Base-by-base conservation (phyloP, 345 rosid species). In the Nephelium lappaceum region DNA sequence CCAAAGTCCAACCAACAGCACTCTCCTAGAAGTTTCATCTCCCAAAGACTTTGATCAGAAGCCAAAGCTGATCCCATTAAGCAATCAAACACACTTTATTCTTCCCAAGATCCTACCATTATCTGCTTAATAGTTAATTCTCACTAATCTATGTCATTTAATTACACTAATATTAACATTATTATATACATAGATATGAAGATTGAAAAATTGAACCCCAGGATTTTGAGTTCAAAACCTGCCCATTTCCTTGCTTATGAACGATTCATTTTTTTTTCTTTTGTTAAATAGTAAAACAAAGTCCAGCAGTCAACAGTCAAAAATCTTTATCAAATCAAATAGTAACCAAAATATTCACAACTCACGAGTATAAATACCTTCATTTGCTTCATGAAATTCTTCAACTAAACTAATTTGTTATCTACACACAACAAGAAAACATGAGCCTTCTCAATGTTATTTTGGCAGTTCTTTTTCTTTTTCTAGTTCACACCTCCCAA, bases 271-370 rank as follows among this genome's bases (percentile, higher is more conserved):
- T 31, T 39, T 5, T 16, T 4, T 8, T 45, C 10, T 7, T 7
- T 76, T 21, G 11, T 36, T 55, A 41, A 69, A 23, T 19, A 15
- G 25, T n/a, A 49, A 3, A 57, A 24, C 41, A 18, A 7, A 39
- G 5, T 4, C 49, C 8, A 36, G 27, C 19, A 75, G 85, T 88
- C 91, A 84, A 81, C 23, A 73, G 76, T 83, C 89, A 80, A 79
- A 79, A 67, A 45, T 83, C 55, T 66, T 75, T 79, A 69, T 55
- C 69, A 53, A 57, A 70, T 45, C 36, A 45, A 73, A 57, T 23
- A 8, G 4, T 63, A 3, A 43, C 81, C 42, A 16, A 68, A 74
- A 9, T 14, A 19, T 62, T 45, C 24, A 25, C n/a, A 18, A 0
- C 3, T 49, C 36, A 5, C 7, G 38, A 6, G 23, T 83, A 75